phyloP scores from a whole-genome alignment of 2,329 filamentous ascomycete genomes.

The Xylaria sp. region DNA sequence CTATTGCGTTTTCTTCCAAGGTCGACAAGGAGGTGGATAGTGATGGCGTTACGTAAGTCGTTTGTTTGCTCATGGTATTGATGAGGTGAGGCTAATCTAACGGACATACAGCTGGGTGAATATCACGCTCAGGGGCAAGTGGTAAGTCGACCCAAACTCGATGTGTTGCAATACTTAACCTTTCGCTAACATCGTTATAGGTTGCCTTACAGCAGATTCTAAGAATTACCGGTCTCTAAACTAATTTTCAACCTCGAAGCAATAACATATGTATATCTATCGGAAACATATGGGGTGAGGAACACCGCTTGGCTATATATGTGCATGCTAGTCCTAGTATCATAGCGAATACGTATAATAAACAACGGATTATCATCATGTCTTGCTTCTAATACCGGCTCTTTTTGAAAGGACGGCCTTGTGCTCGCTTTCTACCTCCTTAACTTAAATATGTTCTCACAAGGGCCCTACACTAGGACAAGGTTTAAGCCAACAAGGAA shows the following conservation, averaged over 20 bases:
- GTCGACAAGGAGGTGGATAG: slow-evolving; percentile 94
- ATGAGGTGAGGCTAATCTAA: slow-evolving; percentile 20
- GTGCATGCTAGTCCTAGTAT: neutral
- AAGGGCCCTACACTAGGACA: neutral
- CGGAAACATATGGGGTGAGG: neutral
- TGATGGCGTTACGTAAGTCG: slow-evolving; percentile 69
- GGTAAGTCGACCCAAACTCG: slow-evolving; percentile 40
- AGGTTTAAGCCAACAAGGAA: neutral
- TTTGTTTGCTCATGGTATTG: neutral
- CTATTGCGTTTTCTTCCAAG: slow-evolving; percentile 88
- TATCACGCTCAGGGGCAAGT: slow-evolving; percentile 49
- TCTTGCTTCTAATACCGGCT: neutral
- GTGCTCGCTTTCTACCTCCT: neutral
- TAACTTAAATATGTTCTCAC: neutral
- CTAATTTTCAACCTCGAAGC: neutral
- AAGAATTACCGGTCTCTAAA: slow-evolving; percentile 4
- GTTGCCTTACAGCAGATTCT: slow-evolving; percentile 49
- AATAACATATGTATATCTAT: neutral
- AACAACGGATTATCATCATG: neutral
- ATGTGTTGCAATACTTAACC: neutral
- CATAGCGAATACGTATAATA: neutral
- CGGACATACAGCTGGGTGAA: slow-evolving; percentile 46
- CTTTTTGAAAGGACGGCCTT: neutral
- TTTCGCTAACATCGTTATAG: slow-evolving; percentile 38
- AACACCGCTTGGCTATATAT: neutral